A percentile compares a stretch with the other conserved stretches of the same genome.
Evolutionary conservation across 2,329 filamentous ascomycete species (phyloP).

Genomic region (Cercospora sp.): DNA sequence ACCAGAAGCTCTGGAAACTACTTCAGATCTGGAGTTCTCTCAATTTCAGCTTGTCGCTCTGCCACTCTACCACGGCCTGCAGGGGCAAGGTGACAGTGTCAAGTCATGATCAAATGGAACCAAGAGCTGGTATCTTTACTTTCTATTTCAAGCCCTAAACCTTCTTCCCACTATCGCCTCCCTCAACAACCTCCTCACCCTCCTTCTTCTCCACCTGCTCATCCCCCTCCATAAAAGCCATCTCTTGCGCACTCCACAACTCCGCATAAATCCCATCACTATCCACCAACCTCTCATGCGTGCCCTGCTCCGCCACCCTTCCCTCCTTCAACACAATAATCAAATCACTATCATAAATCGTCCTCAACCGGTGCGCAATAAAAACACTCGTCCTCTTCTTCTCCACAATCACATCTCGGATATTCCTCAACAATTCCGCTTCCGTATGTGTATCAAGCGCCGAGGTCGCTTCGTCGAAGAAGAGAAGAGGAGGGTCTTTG

Average conservation of each 20-base stretch:
- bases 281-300: constrained; percentile 80
- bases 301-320: constrained; percentile 82
- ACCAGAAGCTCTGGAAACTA: background rate
- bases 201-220: constrained; percentile 10
- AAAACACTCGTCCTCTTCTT: constrained; percentile 91
- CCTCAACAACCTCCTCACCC: background rate
- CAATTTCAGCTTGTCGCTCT: background rate
- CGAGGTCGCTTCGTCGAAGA: constrained; percentile 94
- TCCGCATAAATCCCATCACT: constrained; percentile 79
- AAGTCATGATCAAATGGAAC: background rate
- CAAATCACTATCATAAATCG: constrained; percentile 86
- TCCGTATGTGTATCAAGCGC: constrained; percentile 93
- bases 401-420: constrained; percentile 87
- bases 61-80: too few species aligned
- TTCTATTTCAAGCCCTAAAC: constrained; percentile 9
- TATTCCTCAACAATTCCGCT: constrained; percentile 84
- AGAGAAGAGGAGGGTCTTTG: constrained; percentile 85
- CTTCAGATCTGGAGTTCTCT: background rate
- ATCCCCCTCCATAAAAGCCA: constrained; percentile 41
- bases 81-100: too few species aligned
- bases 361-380: constrained; percentile 86
- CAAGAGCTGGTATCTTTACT: background rate
- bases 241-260: constrained; percentile 69
- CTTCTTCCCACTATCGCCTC: constrained; percentile 22
- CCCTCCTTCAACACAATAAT: constrained; percentile 90